Conservation (phyloP, 441 rosid species). For the Arabidopsis lyrata region DNA sequence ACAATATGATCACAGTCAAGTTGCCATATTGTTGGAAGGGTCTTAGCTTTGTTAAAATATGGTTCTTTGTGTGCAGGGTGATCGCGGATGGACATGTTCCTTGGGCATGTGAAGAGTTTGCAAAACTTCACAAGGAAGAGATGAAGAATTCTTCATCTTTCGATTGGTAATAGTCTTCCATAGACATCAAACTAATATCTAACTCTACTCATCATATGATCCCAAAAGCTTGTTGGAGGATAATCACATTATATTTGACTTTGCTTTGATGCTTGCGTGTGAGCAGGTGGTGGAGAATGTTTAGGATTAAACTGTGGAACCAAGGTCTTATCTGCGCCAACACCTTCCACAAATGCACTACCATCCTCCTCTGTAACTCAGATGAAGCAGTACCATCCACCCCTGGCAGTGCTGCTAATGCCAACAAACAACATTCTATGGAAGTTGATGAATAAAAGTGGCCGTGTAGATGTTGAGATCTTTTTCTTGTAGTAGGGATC, state of each 20-base stretch:
- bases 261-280: slow-evolving; percentile 5
- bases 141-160: neutral
- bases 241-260: slow-evolving; percentile 7
- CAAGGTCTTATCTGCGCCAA: slow-evolving; percentile 13
- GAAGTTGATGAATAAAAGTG: slow-evolving; percentile 11
- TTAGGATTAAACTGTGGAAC: neutral
- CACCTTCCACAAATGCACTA: slow-evolving; percentile 28
- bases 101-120: slow-evolving; percentile 92
- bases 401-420: slow-evolving; percentile 12
- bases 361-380: neutral
- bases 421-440: slow-evolving; percentile 4
- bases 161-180: slow-evolving; percentile 21
- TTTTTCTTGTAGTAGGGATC: neutral
- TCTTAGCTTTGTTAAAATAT: neutral
- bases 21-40: neutral
- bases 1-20: neutral
- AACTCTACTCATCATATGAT: slow-evolving; percentile 15
- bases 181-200: neutral
- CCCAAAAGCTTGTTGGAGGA: neutral
- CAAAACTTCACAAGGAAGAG: slow-evolving; percentile 46
- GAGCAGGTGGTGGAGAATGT: slow-evolving; percentile 26
- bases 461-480: neutral
- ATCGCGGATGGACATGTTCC: slow-evolving; percentile 84
- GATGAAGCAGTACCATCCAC: slow-evolving; percentile 5
- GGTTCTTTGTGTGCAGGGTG: slow-evolving; percentile 57